Base-by-base conservation (phyloP, 768 basidiomycete species). In the Lactarius trivialis region DNA sequence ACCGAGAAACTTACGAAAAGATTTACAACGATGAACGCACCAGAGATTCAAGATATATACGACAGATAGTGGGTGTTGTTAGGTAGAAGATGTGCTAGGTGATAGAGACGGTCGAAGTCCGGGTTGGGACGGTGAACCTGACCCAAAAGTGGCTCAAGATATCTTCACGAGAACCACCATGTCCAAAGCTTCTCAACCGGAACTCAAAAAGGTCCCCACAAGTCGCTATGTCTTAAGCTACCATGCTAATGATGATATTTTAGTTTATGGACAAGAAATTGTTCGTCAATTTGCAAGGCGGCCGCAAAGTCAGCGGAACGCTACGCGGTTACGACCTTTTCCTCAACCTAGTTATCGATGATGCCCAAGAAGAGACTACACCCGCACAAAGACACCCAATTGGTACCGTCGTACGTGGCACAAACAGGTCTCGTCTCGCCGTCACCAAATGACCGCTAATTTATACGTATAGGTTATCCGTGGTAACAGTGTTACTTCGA, bases 261-360 rank as follows among this genome's bases (percentile, higher is more conserved):
- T 51, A 98, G 91, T 99, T 97, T 73, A 98, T 99, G 95, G 97
- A 99, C 83, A 96, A 98, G 79, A 91, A 89, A 71, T 78, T 98
- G 68, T 95, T 95, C 75, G 80, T 99, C 70, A 85, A 96, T 76
- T 79, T 99, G 7, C 94, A 97, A 72, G 93, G 91, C 52, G 93
- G 93, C 59, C 88, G 96, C 71, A 93, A 92, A 83, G 91, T 99
- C 70, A 93, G 91, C 77, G 97, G 97, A 58, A 86, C 85, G 15
- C 78, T 99, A 55, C 88, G 97, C 65, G 97, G 97, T 56, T 99
- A 97, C 75, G 97, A 99, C 79, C 88, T 99, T 67, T 99, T 99
- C 80, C 78, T 99, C 73, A 99, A 99, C 75, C 82, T 99, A 41
- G 97, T 98, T 67, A 85, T 99, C 73, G 97, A 98, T 74, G 92